These are phyloP conservation scores for Mycena vulgaris DNA, from an alignment of 768 basidiomycete species.

Conservation along the genomic window DNA sequence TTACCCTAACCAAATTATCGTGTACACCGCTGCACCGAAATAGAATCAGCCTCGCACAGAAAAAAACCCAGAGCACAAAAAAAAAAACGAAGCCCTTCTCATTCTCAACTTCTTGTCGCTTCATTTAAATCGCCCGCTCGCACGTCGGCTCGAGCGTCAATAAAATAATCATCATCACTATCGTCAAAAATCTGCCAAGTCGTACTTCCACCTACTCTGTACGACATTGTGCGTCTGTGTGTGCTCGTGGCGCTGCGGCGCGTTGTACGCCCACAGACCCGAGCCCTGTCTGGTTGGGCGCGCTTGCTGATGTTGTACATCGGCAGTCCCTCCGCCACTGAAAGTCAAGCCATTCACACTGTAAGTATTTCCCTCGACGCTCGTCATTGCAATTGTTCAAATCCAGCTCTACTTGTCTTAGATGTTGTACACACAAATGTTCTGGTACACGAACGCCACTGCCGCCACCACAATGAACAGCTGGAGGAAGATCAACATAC, in stretches of 20 bases:
- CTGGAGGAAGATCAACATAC: slow-evolving; percentile 19
- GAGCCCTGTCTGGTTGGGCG: not conserved
- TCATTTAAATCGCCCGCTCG: too few species aligned
- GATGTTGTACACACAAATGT: too few species aligned
- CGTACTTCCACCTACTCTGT: slow-evolving; percentile 2
- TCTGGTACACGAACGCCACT: slow-evolving; percentile 8
- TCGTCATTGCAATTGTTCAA: not conserved
- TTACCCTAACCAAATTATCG: too few species aligned
- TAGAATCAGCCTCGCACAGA: too few species aligned
- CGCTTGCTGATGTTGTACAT: slow-evolving; percentile 32
- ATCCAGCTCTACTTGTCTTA: not conserved
- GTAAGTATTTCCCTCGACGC: not conserved
- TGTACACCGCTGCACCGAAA: too few species aligned
- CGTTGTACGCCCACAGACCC: slow-evolving; percentile 22
- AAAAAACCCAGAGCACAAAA: too few species aligned
- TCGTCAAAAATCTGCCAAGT: not conserved
- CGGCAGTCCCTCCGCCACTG: slow-evolving; percentile 15
- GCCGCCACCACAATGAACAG: slow-evolving; percentile 20
- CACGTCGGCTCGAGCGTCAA: too few species aligned
- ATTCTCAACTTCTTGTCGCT: too few species aligned
- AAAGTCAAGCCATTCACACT: slow-evolving; percentile 6
- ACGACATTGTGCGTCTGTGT: slow-evolving; percentile 27
- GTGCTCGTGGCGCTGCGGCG: slow-evolving; percentile 9
- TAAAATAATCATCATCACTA: not conserved
- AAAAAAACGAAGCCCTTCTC: too few species aligned